Conservation (phyloP, 2,329 filamentous ascomycete species). For the Alternaria consortialis region DNA sequence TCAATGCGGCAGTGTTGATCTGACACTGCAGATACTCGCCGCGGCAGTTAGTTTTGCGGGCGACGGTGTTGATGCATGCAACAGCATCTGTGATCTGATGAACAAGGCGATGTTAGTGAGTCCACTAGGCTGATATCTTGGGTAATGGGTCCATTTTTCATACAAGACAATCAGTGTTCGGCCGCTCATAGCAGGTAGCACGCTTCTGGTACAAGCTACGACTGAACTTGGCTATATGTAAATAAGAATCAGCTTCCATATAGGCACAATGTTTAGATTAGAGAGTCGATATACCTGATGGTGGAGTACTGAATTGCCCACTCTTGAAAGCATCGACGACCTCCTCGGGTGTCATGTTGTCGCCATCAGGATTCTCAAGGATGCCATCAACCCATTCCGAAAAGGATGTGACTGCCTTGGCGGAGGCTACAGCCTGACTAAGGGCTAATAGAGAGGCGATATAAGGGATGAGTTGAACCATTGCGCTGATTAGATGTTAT, state of each 20-base stretch:
- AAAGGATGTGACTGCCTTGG: constrained; percentile 22
- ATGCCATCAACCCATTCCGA: constrained; percentile 27
- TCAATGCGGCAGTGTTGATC: constrained; percentile 13
- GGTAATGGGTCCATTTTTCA: background rate
- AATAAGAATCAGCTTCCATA: constrained; percentile 8
- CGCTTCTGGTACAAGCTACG: constrained; percentile 21
- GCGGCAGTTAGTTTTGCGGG: constrained; percentile 15
- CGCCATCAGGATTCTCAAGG: constrained; percentile 18
- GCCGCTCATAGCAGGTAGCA: constrained; percentile 15
- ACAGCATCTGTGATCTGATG: constrained; percentile 20
- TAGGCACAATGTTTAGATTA: constrained; percentile 1
- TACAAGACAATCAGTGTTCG: constrained; percentile 18
- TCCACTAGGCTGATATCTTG: constrained; percentile 2
- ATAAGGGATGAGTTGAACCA: constrained; percentile 23
- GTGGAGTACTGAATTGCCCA: constrained; percentile 18
- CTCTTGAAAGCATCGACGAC: constrained; percentile 17
- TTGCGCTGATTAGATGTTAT: constrained; percentile 12
- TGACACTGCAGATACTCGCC: constrained; percentile 18
- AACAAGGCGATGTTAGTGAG: constrained; percentile 13
- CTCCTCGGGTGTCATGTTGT: constrained; percentile 25
- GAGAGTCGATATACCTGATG: constrained; percentile 14
- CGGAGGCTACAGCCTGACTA: constrained; percentile 17
- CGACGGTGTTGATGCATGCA: constrained; percentile 22
- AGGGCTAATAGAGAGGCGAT: constrained; percentile 17
- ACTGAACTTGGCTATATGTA: constrained; percentile 13